Evolutionary conservation across 768 basidiomycete genomes (phyloP).

Genomic region (Leccinum incarnatum): DNA sequence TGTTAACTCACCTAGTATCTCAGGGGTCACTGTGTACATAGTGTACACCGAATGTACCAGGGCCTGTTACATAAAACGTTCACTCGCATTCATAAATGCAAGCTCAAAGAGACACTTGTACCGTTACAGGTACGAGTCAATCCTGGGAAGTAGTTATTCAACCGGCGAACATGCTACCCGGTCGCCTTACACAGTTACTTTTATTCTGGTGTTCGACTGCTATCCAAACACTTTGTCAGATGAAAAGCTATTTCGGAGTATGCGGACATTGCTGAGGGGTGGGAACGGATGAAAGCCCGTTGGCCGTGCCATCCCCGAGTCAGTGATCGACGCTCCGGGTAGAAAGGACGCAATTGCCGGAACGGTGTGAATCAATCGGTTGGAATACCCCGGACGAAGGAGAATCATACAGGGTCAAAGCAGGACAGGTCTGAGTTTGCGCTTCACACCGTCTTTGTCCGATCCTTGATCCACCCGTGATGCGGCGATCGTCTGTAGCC

Average conservation of each 20-base stretch:
- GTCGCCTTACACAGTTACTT: not conserved
- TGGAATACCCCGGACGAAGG: not conserved
- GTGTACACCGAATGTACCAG: not conserved
- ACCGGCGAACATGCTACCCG: not conserved
- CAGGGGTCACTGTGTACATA: too few species aligned
- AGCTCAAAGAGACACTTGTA: not conserved
- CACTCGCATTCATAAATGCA: not conserved
- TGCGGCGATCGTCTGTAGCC: not conserved
- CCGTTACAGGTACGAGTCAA: not conserved
- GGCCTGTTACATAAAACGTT: not conserved
- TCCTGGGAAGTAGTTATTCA: not conserved
- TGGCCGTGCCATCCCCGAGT: not conserved
- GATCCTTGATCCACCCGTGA: not conserved
- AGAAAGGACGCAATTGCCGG: not conserved
- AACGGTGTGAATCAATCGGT: not conserved
- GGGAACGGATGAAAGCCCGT: not conserved
- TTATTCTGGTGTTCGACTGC: not conserved
- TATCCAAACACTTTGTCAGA: not conserved
- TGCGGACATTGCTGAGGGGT: not conserved
- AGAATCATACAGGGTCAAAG: not conserved
- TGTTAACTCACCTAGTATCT: not conserved
- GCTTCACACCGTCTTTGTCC: not conserved
- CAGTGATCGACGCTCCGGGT: not conserved
- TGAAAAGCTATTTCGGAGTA: not conserved
- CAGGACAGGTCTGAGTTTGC: not conserved